Percentiles rank a stretch among this genome's conserved stretches.
Conservation (phyloP, 75 land plant species). For the Picea sitchensis region DNA sequence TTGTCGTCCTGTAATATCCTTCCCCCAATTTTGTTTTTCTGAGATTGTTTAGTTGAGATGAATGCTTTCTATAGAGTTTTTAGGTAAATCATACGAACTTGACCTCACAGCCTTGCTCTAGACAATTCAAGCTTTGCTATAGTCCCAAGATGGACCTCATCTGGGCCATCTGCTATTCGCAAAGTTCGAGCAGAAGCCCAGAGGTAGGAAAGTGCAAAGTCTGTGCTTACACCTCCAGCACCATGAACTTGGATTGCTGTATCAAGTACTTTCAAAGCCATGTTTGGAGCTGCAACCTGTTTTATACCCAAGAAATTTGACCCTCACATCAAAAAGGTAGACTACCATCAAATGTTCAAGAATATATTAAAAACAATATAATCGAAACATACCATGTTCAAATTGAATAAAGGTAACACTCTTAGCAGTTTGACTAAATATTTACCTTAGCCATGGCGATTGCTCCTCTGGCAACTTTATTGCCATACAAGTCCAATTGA, state of each 20-base stretch:
- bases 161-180: constrained; percentile 97
- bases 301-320: not conserved
- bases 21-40: no score
- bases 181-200: constrained; percentile 94
- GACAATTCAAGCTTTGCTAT: constrained; percentile 85
- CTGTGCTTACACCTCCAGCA: constrained; percentile 84
- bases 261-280: constrained; percentile 89
- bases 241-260: constrained; percentile 98
- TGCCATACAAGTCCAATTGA: constrained; percentile 84
- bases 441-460: constrained; percentile 99
- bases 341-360: not conserved
- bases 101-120: constrained; percentile 51
- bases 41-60: no score
- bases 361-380: not conserved
- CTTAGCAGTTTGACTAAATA: not conserved
- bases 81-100: not conserved
- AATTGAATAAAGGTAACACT: not conserved
- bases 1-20: no score
- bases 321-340: not conserved
- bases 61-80: no score
- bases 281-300: constrained; percentile 91
- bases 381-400: not conserved
- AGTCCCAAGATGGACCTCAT: constrained; percentile 95
- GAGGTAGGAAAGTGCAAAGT: constrained; percentile 77
- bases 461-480: constrained; percentile 79